A percentile compares a stretch with the other conserved stretches of the same genome.
These are phyloP conservation scores for Syzygium malaccense DNA, from an alignment of 441 rosid genomes.

Conservation along the genomic window DNA sequence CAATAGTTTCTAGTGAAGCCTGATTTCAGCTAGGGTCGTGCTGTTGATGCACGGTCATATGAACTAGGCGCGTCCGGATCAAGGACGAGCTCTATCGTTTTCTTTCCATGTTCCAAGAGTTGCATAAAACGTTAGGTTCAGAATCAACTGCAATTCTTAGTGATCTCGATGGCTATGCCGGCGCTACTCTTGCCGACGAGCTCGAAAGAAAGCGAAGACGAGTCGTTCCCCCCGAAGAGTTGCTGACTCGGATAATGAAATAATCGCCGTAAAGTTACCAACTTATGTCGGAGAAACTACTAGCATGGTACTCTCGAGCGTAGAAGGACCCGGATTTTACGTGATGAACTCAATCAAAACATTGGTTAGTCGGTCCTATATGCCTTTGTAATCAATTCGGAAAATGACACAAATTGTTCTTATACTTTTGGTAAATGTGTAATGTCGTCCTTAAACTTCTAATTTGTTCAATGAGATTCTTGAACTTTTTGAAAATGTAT, in stretches of 20 bases:
- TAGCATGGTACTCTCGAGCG: not conserved
- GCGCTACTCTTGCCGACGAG: not conserved
- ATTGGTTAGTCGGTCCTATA: not conserved
- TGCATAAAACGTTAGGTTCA: not conserved
- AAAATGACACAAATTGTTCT: too few species aligned
- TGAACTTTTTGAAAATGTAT: too few species aligned
- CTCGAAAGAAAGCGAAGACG: not conserved
- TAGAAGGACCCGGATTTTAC: not conserved
- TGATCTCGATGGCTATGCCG: rapidly evolving
- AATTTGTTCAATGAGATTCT: too few species aligned
- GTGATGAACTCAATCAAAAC: not conserved
- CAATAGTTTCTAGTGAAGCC: not conserved
- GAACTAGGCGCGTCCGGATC: not conserved
- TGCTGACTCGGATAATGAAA: not conserved
- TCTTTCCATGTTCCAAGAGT: too few species aligned
- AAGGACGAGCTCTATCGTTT: not conserved
- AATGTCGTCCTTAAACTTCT: too few species aligned
- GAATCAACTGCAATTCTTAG: not conserved
- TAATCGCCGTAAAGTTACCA: not conserved
- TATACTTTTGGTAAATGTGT: too few species aligned
- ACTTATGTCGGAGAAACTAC: too few species aligned
- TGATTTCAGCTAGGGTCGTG: not conserved
- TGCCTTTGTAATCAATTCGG: not conserved
- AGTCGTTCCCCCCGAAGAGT: too few species aligned
- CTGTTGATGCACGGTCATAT: not conserved